A percentile compares a stretch with the other conserved stretches of the same genome.
Evolutionary conservation across 306 rosid species (phyloP).

Genomic region (Cucumis hystrix): DNA sequence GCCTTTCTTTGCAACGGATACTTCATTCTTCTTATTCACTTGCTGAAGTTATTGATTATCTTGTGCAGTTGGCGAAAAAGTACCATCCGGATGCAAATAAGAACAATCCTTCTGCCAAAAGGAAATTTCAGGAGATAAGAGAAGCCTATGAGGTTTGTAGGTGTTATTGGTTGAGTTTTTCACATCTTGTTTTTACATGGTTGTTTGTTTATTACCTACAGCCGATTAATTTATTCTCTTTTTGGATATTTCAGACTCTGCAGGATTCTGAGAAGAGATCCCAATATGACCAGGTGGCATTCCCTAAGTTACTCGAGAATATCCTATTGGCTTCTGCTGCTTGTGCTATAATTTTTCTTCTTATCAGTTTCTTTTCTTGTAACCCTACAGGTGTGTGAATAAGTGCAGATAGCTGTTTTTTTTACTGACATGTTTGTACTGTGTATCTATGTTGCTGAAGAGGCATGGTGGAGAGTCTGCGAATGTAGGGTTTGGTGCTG

Average conservation of each 20-base stretch:
- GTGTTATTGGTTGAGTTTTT: neutral
- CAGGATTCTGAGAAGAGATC: constrained; percentile 69
- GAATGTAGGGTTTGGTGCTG: constrained; percentile 30
- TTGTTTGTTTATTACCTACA: neutral
- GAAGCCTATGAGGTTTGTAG: constrained; percentile 82
- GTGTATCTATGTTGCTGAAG: constrained; percentile 24
- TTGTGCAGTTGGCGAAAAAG: constrained; percentile 76
- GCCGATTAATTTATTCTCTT: neutral
- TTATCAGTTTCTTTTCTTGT: neutral
- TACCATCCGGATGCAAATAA: constrained; percentile 92
- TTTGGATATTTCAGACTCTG: constrained; percentile 46
- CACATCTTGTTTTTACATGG: neutral
- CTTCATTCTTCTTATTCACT: neutral
- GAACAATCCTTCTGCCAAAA: constrained; percentile 70
- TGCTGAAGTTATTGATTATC: neutral
- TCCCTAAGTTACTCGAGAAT: neutral
- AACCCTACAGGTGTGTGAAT: neutral
- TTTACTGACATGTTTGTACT: constrained; percentile 7
- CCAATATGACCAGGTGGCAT: constrained; percentile 49
- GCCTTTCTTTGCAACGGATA: neutral
- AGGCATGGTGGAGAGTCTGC: constrained; percentile 29
- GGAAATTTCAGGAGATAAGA: constrained; percentile 84
- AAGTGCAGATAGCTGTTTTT: neutral
- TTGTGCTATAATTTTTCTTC: constrained; percentile 1
- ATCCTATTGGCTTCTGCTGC: neutral